Conservation (phyloP, 2,329 filamentous ascomycete species). For the Claviceps pazoutovae region DNA sequence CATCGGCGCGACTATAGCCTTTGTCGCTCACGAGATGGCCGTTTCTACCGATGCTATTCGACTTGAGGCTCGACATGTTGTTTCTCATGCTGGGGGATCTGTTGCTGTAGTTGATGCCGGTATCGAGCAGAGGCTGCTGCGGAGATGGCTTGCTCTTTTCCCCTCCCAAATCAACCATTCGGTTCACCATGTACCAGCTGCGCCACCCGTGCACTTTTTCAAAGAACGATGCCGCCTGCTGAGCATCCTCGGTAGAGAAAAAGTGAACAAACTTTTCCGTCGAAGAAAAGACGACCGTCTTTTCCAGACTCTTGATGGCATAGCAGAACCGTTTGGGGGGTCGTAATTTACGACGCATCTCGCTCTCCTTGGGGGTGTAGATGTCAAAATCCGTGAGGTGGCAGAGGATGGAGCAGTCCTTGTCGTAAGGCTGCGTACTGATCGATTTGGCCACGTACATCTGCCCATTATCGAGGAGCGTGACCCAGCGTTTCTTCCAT, state of each 20-base stretch:
- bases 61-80: not conserved
- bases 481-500: constrained; percentile 78
- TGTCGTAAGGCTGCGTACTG: constrained; percentile 42
- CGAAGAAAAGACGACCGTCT: constrained; percentile 67
- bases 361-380: constrained; percentile 59
- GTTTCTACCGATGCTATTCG: constrained; percentile 1
- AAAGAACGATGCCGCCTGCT: constrained; percentile 55
- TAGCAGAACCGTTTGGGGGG: constrained; percentile 78
- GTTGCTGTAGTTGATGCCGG: not conserved
- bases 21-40: not conserved
- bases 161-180: constrained; percentile 38
- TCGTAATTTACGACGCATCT: constrained; percentile 56
- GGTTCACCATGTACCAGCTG: constrained; percentile 79
- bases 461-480: constrained; percentile 61
- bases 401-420: constrained; percentile 58
- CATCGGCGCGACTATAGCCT: not conserved
- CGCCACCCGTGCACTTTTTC: constrained; percentile 65
- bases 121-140: constrained; percentile 5
- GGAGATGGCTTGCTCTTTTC: constrained; percentile 14
- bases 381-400: constrained; percentile 89
- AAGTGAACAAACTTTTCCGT: constrained; percentile 85
- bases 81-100: not conserved
- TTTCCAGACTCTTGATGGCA: constrained; percentile 85
- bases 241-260: constrained; percentile 65
- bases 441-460: constrained; percentile 55